A percentile compares a stretch with the other conserved stretches of the same genome.
Evolutionary conservation across 768 basidiomycete species (phyloP).

Genomic region (Leccinellum rugosiceps): DNA sequence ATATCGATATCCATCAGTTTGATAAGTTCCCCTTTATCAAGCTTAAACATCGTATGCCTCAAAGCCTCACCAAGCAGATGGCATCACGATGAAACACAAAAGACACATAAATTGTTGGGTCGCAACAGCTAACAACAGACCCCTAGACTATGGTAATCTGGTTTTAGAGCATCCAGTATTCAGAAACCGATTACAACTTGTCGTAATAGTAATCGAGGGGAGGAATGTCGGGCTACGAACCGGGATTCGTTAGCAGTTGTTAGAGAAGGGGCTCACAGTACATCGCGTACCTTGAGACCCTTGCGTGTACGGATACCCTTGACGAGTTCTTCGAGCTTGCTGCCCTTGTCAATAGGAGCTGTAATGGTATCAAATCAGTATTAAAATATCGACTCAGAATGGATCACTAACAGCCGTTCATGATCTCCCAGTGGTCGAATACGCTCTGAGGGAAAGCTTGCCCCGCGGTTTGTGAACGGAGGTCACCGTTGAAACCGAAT

Average conservation of each 20-base stretch:
- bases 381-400: not conserved
- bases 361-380: constrained; percentile 6
- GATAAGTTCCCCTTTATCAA: not conserved
- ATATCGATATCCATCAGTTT: not conserved
- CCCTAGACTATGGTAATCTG: constrained; percentile 4
- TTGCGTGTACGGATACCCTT: constrained; percentile 83
- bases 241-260: constrained; percentile 8
- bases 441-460: constrained; percentile 98
- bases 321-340: constrained; percentile 86
- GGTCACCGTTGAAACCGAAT: constrained; percentile 97
- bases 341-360: constrained; percentile 84
- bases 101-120: constrained; percentile 13
- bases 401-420: constrained; percentile 68
- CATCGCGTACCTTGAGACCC: constrained; percentile 76
- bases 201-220: constrained; percentile 89
- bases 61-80: not conserved
- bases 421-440: constrained; percentile 90
- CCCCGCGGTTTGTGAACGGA: constrained; percentile 87
- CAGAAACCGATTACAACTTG: constrained; percentile 58
- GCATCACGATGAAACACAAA: constrained; percentile 9
- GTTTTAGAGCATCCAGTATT: constrained; percentile 5
- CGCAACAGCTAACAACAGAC: constrained; percentile 20
- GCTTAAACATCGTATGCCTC: too few species aligned
- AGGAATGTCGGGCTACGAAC: constrained; percentile 76
- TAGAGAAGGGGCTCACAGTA: not conserved